A percentile compares a stretch with the other conserved stretches of the same genome.
These are phyloP conservation scores for Solanum etuberosum DNA, from an alignment of 257 asterid genomes.

Conservation along the genomic window DNA sequence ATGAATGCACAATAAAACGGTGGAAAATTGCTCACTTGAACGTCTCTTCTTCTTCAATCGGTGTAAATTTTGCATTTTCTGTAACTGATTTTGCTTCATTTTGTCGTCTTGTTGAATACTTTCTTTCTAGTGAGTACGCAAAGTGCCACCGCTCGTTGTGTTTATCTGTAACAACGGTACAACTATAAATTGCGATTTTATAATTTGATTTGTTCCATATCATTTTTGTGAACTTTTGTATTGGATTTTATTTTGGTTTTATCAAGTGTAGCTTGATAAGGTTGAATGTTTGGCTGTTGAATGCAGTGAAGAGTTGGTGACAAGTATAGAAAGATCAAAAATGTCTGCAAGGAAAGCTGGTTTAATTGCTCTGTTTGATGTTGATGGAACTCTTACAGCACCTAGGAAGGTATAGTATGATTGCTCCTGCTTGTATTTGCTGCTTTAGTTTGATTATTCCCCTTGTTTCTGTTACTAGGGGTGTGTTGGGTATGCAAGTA, in stretches of 20 bases:
- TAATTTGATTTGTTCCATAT: neutral
- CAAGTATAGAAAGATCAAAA: neutral
- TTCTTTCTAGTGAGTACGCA: no score
- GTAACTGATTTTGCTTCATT: neutral
- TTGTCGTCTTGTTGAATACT: neutral
- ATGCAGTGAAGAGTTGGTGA: neutral
- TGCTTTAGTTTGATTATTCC: no score
- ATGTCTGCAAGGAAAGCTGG: constrained; percentile 67
- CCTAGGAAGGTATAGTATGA: constrained; percentile 48
- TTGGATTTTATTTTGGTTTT: neutral
- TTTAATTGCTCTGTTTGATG: constrained; percentile 85
- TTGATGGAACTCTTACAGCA: constrained; percentile 95
- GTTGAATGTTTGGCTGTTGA: neutral
- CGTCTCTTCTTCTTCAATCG: neutral
- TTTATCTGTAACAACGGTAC: no score
- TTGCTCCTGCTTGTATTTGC: no score
- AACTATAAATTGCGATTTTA: neutral
- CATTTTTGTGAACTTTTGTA: neutral
- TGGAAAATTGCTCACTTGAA: neutral
- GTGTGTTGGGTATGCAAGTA: no score
- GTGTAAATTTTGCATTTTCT: neutral
- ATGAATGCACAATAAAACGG: neutral
- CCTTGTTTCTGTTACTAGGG: neutral
- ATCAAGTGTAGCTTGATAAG: neutral
- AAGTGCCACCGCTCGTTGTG: no score